Evolutionary conservation across 805 yeast species (phyloP).

Genomic region (Helenozyma baotianmanensis): DNA sequence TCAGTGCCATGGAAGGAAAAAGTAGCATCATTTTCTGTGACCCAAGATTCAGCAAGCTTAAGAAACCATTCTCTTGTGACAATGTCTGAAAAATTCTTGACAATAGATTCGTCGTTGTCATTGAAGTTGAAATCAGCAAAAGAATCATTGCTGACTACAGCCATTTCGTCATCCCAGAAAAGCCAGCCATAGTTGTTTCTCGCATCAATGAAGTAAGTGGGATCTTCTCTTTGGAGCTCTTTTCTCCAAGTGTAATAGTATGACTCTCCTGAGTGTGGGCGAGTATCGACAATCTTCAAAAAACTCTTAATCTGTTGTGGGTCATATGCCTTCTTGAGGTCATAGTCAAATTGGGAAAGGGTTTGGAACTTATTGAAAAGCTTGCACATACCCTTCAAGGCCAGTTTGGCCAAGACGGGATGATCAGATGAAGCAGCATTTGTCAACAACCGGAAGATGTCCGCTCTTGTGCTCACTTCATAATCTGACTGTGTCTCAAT

Average conservation of each 20-base stretch:
- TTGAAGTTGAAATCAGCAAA: constrained; percentile 26
- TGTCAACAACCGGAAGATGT: constrained; percentile 41
- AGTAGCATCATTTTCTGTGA: constrained; percentile 64
- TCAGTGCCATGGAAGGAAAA: constrained; percentile 64
- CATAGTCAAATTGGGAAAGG: constrained; percentile 45
- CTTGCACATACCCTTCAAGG: constrained; percentile 55
- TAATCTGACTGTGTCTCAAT: constrained; percentile 49
- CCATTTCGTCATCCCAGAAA: constrained; percentile 62
- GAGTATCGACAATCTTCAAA: constrained; percentile 40
- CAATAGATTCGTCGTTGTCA: constrained; percentile 37
- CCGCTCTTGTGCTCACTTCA: constrained; percentile 42
- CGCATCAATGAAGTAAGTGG: constrained; percentile 54
- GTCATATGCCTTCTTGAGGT: constrained; percentile 40
- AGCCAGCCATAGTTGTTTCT: constrained; percentile 61
- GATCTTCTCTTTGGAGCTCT: constrained; percentile 50
- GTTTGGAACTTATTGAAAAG: constrained; percentile 36
- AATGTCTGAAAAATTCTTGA: constrained; percentile 39
- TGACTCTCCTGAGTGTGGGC: constrained; percentile 25
- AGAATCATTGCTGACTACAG: constrained; percentile 39
- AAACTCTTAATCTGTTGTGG: constrained; percentile 31
- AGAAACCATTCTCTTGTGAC: constrained; percentile 59
- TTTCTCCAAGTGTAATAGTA: constrained; percentile 40
- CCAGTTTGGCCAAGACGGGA: constrained; percentile 59
- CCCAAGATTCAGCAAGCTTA: constrained; percentile 45
- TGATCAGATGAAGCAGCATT: constrained; percentile 54